Evolutionary conservation across 2,329 filamentous ascomycete genomes (phyloP).

Genomic region (Seiridium cupressi): DNA sequence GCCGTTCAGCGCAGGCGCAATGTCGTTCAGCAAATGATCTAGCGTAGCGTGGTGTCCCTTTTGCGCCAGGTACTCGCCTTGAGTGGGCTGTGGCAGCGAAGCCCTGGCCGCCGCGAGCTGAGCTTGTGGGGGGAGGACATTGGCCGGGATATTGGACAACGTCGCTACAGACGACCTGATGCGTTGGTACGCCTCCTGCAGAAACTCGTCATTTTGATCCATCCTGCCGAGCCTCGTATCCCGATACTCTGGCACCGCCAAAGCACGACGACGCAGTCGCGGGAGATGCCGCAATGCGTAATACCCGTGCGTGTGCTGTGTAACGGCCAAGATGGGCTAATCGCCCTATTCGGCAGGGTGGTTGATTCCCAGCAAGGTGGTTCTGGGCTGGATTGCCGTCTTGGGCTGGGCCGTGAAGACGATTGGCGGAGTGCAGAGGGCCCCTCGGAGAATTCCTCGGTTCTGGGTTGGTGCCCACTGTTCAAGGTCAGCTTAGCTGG

Average conservation of each 20-base stretch:
- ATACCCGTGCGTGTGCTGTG: not conserved
- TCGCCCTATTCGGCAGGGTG: not conserved
- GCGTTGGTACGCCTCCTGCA: conserved; percentile 15
- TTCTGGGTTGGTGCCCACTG: conserved; percentile 1
- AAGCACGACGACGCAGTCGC: not conserved
- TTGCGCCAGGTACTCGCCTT: conserved; percentile 28
- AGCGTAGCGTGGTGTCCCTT: conserved; percentile 30
- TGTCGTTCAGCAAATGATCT: conserved; percentile 41
- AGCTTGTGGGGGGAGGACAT: conserved; percentile 36
- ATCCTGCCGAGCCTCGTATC: not conserved
- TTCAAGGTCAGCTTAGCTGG: not conserved
- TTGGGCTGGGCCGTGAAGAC: not conserved
- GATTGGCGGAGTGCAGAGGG: not conserved
- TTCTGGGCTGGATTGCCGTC: conserved; percentile 1
- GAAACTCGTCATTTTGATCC: not conserved
- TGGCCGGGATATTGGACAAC: conserved; percentile 14
- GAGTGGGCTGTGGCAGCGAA: conserved; percentile 33
- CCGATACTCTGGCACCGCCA: not conserved
- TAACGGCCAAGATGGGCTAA: not conserved
- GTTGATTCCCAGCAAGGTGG: conserved; percentile 1
- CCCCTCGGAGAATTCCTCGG: not conserved
- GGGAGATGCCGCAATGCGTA: not conserved
- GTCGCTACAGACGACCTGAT: conserved; percentile 19
- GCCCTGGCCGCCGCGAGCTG: conserved; percentile 35
- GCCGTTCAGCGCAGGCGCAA: conserved; percentile 63